phyloP scores from a whole-genome alignment of 2,329 filamentous ascomycete species.

The Ophiocordyceps camponoti-rufipedis region DNA sequence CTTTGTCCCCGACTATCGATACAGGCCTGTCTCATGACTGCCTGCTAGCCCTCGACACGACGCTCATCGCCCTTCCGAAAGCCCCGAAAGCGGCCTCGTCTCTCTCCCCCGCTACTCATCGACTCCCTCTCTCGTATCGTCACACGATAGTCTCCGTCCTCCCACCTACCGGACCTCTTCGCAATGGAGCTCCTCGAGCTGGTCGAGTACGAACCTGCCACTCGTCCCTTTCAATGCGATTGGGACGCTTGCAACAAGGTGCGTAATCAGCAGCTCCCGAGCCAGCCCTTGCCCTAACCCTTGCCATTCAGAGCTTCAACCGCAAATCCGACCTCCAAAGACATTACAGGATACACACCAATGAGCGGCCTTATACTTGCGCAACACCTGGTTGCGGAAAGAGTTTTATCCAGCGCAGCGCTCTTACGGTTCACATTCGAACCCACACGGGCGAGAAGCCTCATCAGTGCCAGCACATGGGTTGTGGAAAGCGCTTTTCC shows the following conservation, averaged over 20 bases:
- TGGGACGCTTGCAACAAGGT: constrained; percentile 44
- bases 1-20: background rate
- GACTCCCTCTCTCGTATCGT: background rate
- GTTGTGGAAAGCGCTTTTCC: constrained; percentile 51
- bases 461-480: constrained; percentile 45
- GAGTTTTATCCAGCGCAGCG: constrained; percentile 54
- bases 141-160: background rate
- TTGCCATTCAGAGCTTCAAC: constrained; percentile 41
- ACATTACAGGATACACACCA: constrained; percentile 55
- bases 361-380: constrained; percentile 49
- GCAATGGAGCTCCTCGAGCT: constrained; percentile 46
- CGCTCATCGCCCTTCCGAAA: background rate
- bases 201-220: constrained; percentile 43
- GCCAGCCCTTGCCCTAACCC: background rate
- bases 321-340: constrained; percentile 53
- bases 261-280: constrained; percentile 10
- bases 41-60: background rate
- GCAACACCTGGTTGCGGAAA: constrained; percentile 43
- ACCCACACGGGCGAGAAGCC: constrained; percentile 58
- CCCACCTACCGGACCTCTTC: background rate
- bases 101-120: background rate
- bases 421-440: constrained; percentile 50
- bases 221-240: constrained; percentile 45
- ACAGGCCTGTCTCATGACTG: background rate
- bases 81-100: background rate